Base-by-base conservation (phyloP, 179 eudicot species). In the Camellia oleifera region DNA sequence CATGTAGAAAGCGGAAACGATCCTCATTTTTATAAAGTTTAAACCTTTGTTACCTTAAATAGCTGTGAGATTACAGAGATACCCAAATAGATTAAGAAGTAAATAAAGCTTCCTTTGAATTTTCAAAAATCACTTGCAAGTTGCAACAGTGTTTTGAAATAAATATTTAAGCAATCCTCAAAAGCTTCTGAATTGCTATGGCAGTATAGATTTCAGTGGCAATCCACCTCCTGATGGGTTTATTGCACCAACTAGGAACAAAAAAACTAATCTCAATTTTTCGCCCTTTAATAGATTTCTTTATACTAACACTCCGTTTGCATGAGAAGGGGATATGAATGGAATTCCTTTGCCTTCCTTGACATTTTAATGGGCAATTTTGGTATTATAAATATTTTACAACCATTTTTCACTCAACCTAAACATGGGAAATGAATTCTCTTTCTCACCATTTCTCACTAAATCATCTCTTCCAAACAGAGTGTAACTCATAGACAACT, bases 81-180 rank as follows among this genome's bases (percentile, higher is more conserved):
- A 4, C 52, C 26, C 64, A 57, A 44, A 60, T 42, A 4, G 48
- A 74, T 57, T 26, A 44, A 58, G 60, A 58, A 17, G 20, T 73
- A 58, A 74, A 57, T 17, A 57, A 74, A 44, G 17, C 77, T 57
- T 57, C 77, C 48, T 45, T 74, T 40, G 0, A 17, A 74, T 26
- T 23, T 23, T 74, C 65, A 58, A 12, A 26, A 14, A 74, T 58
- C 77, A 58, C 26, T 58, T 9, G 66, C 54, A 58, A 75, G 3
- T 32, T 32, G 40, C 40, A 32, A 32, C 7, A 42, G 23, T 60
- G 54, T 61, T 13, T 72, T 56, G 18, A 32, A 15, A 57, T 7
- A 9, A 32, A 40, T 74, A 74, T 11, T 18, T 26, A 40, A 74
- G 50, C 46, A 40, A 58, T 74, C 52, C 48, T 45, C 52, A 57